Conservation (phyloP, 2,329 filamentous ascomycete species). For the Sordariomycetes sp. region DNA sequence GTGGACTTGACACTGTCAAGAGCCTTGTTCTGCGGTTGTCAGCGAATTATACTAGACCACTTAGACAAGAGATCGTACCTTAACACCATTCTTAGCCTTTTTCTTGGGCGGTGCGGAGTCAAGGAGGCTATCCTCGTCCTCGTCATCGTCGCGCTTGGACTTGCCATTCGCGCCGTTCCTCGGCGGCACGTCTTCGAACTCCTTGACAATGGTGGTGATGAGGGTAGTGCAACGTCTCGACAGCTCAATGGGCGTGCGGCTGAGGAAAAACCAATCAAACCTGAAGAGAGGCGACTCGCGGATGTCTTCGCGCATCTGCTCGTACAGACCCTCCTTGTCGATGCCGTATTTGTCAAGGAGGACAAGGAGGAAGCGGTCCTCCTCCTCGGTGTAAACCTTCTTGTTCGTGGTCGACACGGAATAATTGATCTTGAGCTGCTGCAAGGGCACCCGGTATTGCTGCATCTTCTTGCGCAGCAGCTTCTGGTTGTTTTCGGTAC, state of each 20-base stretch:
- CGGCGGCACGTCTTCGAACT: conserved; percentile 67
- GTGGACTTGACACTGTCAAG: conserved; percentile 76
- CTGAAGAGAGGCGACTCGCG: conserved; percentile 89
- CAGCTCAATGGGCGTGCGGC: conserved; percentile 85
- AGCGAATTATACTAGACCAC: neutral
- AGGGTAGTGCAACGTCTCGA: conserved; percentile 88
- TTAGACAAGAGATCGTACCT: conserved; percentile 42
- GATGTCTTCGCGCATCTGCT: conserved; percentile 94
- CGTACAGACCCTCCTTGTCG: conserved; percentile 82
- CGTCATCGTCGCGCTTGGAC: conserved; percentile 73
- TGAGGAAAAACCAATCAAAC: conserved; percentile 99
- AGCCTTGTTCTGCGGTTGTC: conserved; percentile 68
- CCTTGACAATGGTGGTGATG: conserved; percentile 86
- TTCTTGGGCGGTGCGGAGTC: conserved; percentile 85
- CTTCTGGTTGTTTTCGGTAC: conserved; percentile 86
- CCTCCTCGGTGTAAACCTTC: conserved; percentile 98
- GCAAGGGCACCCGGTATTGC: conserved; percentile 92
- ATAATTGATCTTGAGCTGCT: conserved; percentile 98
- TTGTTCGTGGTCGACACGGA: conserved; percentile 99
- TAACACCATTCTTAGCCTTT: conserved; percentile 81
- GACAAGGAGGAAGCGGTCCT: conserved; percentile 90
- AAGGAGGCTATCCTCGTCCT: conserved; percentile 73
- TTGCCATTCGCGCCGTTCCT: conserved; percentile 58
- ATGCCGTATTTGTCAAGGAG: conserved; percentile 88
- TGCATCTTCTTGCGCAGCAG: conserved; percentile 92